A percentile compares a stretch with the other conserved stretches of the same genome.
Evolutionary conservation across 257 asterid species (phyloP).

Genomic region (Nicotiana undulata): DNA sequence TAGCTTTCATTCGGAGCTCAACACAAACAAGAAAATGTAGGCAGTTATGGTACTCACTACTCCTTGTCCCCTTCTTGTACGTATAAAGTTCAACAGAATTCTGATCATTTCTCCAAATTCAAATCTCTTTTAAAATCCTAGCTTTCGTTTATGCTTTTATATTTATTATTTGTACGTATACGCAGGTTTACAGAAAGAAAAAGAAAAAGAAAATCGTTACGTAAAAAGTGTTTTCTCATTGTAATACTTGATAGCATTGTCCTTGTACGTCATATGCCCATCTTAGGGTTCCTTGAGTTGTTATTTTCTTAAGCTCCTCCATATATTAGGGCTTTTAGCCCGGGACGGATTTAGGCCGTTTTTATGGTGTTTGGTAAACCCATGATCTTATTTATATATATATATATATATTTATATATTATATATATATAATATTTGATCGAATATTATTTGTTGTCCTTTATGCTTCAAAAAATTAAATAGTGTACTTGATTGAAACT

Average conservation of each 20-base stretch:
- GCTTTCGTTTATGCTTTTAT: neutral
- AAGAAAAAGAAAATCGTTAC: neutral
- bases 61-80: neutral
- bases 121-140: neutral
- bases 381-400: too few relatives aligned
- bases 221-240: neutral
- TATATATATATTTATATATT: too few relatives aligned
- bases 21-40: neutral
- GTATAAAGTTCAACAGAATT: neutral
- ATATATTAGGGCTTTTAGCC: neutral
- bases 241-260: neutral
- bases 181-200: neutral
- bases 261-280: neutral
- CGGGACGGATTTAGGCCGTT: neutral
- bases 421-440: too few relatives aligned
- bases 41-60: neutral
- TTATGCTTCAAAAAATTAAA: too few relatives aligned
- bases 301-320: neutral
- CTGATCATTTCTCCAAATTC: neutral
- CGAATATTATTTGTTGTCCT: too few relatives aligned
- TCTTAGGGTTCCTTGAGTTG: neutral
- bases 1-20: neutral
- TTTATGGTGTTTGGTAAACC: neutral
- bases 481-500: too few relatives aligned
- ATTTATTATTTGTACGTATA: neutral